Evolutionary conservation across 2,329 filamentous ascomycete genomes (phyloP), one percentile per base, ranked within the genome.

Genomic region (Fusarium sp.): DNA sequence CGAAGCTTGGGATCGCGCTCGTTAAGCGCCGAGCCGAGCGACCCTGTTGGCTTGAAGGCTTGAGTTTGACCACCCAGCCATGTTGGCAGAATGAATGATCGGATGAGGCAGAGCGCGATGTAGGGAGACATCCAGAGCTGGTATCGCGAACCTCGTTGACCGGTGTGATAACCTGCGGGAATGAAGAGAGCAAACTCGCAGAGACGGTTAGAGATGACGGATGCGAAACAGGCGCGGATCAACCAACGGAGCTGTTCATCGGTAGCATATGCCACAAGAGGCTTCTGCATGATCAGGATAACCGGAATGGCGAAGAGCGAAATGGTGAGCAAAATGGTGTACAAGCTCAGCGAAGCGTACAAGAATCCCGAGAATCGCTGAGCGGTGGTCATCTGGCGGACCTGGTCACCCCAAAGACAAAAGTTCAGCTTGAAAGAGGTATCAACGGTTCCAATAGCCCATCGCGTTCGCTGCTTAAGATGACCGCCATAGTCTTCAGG

Each of bases 41-140:
- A 90, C 9, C 90, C 90, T 2, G 89, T 90, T 0, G 89, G 86
- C 75, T 88, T 89, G 82, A 91, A 91, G 26, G 86, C 88, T 78
- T 88, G 86, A 0, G 85, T 79, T 75, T 88, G 84, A 26, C 88
- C 89, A 22, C 89, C 90, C 22, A 91, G 85, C 88, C 88, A 90
- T 13, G 77, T 85, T 31, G 89, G 89, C 6, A 91, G 82, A 20
- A 90, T 73, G 75, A 91, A 91, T 4, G 88, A 85, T 6, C 88
- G 87, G 57, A 90, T 79, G 60, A 91, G 85, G 74, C 86, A 88
- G 16, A 89, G 82, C 1, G 88, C 87, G 67, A 90, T 88, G 79
- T 90, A 91, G 0, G 89, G 88, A 12, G 88, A 85, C 88, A 91
- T 91, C 88, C 89, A 91, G 33, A 91, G 82, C 78, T 89, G 86